phyloP scores from a whole-genome alignment of 225 moss, liverwort and hornwort genomes.

The Ulota crispa region DNA sequence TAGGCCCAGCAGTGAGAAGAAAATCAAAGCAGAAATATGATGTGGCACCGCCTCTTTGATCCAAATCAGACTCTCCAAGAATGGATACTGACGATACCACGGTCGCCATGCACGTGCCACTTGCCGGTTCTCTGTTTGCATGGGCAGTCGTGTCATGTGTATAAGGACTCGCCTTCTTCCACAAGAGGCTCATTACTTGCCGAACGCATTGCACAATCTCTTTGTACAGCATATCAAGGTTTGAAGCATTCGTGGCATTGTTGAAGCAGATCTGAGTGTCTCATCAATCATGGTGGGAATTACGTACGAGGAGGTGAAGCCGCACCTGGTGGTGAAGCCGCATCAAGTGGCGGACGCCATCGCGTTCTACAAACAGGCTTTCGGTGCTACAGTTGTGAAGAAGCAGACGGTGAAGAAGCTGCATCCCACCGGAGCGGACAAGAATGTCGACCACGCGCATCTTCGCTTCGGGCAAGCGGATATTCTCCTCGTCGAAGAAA shows the following conservation, averaged over 20 bases:
- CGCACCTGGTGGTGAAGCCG: slow-evolving; percentile 56
- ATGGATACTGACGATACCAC: not conserved
- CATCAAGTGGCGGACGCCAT: slow-evolving; percentile 57
- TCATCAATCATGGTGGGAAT: slow-evolving; percentile 40
- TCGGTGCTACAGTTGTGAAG: slow-evolving; percentile 54
- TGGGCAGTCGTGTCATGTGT: not conserved
- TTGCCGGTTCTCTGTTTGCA: not conserved
- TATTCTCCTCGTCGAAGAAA: slow-evolving; percentile 52
- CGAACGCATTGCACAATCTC: not conserved
- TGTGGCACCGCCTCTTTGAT: not conserved
- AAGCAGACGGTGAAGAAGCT: slow-evolving; percentile 68
- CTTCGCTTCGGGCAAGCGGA: slow-evolving; percentile 58
- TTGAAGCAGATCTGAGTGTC: not conserved
- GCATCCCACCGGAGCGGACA: slow-evolving; percentile 36
- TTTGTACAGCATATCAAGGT: not conserved
- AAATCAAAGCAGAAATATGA: not conserved
- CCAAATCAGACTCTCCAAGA: not conserved
- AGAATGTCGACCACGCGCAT: slow-evolving; percentile 54
- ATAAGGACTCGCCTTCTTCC: not conserved
- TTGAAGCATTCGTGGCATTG: not conserved
- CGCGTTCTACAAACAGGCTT: slow-evolving; percentile 62
- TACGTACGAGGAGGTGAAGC: slow-evolving; percentile 52
- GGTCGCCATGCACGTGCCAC: not conserved
- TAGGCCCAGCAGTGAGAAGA: not conserved
- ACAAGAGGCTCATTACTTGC: not conserved